A percentile compares a stretch with the other conserved stretches of the same genome.
Conservation (phyloP, 2,329 filamentous ascomycete genomes). For the Aspergillus aculeatinus region DNA sequence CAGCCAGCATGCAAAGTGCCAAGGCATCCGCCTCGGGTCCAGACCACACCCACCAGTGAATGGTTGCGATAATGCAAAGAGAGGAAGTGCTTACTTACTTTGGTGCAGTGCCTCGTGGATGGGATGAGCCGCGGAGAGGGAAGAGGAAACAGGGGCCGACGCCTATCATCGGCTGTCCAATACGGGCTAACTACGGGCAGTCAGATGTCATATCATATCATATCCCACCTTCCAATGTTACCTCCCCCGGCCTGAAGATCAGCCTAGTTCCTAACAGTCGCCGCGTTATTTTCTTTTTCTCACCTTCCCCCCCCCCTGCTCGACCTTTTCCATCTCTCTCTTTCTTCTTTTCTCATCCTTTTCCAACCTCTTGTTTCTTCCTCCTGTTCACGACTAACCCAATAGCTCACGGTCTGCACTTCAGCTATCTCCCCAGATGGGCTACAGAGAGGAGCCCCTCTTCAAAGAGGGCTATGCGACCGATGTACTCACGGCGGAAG, state of each 20-base stretch:
- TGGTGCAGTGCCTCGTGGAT: too few relatives aligned
- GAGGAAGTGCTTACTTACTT: background rate
- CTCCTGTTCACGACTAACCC: background rate
- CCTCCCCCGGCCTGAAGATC: background rate
- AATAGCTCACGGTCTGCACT: background rate
- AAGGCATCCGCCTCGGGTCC: background rate
- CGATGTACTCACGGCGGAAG: conserved; percentile 16
- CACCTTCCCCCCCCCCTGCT: too few relatives aligned
- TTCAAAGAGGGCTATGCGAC: background rate
- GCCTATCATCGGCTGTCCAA: background rate
- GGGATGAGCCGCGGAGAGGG: background rate
- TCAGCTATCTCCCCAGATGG: background rate
- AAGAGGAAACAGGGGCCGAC: background rate
- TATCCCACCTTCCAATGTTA: background rate
- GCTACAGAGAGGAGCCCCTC: background rate
- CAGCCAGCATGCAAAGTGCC: background rate
- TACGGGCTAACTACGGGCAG: too few relatives aligned
- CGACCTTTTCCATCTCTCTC: too few relatives aligned
- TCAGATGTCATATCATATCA: background rate
- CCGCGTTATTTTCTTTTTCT: background rate
- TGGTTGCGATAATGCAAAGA: background rate
- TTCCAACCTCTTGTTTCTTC: background rate
- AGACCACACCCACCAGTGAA: background rate
- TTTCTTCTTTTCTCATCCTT: background rate
- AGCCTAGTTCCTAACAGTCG: background rate